Evolutionary conservation across 1,284 basidiomycete genomes (phyloP).

Genomic region (Xanthoconium separans): DNA sequence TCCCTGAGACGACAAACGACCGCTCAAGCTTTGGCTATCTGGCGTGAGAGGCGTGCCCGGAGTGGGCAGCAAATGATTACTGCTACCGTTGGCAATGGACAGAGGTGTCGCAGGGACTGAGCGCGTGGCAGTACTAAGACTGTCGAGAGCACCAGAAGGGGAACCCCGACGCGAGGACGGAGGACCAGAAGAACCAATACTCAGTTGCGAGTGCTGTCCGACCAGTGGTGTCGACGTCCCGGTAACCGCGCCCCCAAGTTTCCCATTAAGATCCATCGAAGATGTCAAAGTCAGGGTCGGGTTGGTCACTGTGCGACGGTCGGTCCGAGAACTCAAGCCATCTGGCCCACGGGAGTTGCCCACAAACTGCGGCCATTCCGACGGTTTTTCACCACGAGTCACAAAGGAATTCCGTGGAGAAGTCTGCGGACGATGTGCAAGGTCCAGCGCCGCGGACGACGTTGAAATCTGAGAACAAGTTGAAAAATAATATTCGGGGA

Average conservation of each 20-base stretch:
- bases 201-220: conserved; percentile 59
- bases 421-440: conserved; percentile 86
- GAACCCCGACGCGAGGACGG: conserved; percentile 67
- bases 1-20: conserved; percentile 57
- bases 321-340: conserved; percentile 48
- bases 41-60: conserved; percentile 68
- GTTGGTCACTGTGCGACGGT: conserved; percentile 70
- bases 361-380: conserved; percentile 92
- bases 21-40: conserved; percentile 57
- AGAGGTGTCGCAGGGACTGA: conserved; percentile 78
- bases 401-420: conserved; percentile 65
- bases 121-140: conserved; percentile 59
- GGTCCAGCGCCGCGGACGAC: conserved; percentile 90
- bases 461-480: conserved; percentile 62
- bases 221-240: conserved; percentile 63
- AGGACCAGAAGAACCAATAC: conserved; percentile 40
- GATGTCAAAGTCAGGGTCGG: conserved; percentile 64
- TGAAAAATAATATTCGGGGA: conserved; percentile 2
- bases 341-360: conserved; percentile 61
- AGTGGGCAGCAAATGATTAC: conserved; percentile 56
- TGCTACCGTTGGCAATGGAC: conserved; percentile 46
- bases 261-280: conserved; percentile 48
- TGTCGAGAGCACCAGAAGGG: conserved; percentile 61
- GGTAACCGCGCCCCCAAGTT: conserved; percentile 48
- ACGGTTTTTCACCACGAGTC: conserved; percentile 68